Evolutionary conservation across 176 grass and related monocot species (phyloP).

Genomic region (Hyparrhenia diplandra): DNA sequence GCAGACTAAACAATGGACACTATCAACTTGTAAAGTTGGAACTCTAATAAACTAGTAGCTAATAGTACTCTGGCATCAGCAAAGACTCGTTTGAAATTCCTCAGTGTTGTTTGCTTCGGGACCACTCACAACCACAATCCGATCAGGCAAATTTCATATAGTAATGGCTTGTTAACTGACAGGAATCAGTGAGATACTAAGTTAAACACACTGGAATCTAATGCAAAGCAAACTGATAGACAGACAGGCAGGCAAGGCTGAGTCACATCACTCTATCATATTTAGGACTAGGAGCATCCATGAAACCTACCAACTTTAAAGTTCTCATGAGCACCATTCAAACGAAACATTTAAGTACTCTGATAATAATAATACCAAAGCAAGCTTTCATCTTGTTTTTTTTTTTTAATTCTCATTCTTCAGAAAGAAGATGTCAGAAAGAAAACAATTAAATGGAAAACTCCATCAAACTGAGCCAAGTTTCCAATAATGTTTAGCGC

Average conservation of each 20-base stretch:
- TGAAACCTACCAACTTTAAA: conserved; percentile 23
- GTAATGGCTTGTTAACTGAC: conserved; percentile 23
- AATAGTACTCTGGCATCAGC: neutral
- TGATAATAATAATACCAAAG: neutral
- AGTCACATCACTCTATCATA: conserved; percentile 33
- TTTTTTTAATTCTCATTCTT: too few relatives aligned
- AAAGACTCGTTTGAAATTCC: neutral
- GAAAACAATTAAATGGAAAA: neutral
- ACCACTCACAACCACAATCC: neutral
- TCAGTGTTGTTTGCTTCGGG: neutral
- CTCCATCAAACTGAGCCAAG: neutral
- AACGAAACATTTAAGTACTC: conserved; percentile 18
- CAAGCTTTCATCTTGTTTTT: neutral
- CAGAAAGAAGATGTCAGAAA: neutral
- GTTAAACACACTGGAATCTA: conserved; percentile 38
- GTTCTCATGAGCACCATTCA: conserved; percentile 13
- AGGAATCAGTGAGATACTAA: conserved; percentile 14
- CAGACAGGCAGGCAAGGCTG: conserved; percentile 21
- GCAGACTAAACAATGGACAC: neutral
- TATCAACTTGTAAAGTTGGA: neutral
- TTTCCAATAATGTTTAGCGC: neutral
- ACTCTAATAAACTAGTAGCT: too few relatives aligned
- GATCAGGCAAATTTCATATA: neutral
- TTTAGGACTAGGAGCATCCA: conserved; percentile 27
- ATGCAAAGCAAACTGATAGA: conserved; percentile 41